Base-by-base conservation (phyloP, 257 asterid genomes). In the Fraxinus cuspidata region DNA sequence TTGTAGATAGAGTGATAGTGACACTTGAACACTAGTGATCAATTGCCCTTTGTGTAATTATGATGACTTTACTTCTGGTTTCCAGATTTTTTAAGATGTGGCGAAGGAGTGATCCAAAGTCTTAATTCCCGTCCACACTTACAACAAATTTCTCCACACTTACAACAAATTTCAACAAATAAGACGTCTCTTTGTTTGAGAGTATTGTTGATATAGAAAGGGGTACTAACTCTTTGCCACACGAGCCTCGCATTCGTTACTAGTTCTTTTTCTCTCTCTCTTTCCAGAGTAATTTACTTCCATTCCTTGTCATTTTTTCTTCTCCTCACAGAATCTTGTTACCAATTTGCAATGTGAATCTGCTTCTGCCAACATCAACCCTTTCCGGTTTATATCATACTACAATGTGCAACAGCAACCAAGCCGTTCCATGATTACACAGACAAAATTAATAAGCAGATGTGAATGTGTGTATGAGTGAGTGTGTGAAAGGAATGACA, bases 351-450 rank as follows among this genome's bases (percentile, higher is more conserved):
- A 56, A 56, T 56, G 64, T n/a, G 13, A n/a, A 56, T 56, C 18
- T 42, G 63, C 65, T 70, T 75, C 72, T 75, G 49, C 58, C 21
- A 16, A 42, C 32, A 70, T 77, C 38, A 51, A 47, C 31, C 71
- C 18, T 27, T 18, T 23, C 40, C 2, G 27, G 7, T 9, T 70
- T 58, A 32, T 78, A 78, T 18, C 65, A 56, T n/a, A 56, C 27
- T 56, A 56, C 58, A 47, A 47, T 3, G 21, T 19, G 21, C 21
- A 56, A 18, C 65, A 56, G 25, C 11, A 56, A 56, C 11, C 27
- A n/a, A n/a, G 65, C 27, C n/a, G 12, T 21, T n/a, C 65, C 65
- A 56, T 18, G 65, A 56, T n/a, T 56, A n/a, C 63, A 51, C 65
- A 47, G 58, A 56, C 28, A 56, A 51, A 51, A 56, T 56, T 56